These are phyloP conservation scores for Sarcomyxa edulis DNA, from an alignment of 768 basidiomycete genomes.

Conservation along the genomic window DNA sequence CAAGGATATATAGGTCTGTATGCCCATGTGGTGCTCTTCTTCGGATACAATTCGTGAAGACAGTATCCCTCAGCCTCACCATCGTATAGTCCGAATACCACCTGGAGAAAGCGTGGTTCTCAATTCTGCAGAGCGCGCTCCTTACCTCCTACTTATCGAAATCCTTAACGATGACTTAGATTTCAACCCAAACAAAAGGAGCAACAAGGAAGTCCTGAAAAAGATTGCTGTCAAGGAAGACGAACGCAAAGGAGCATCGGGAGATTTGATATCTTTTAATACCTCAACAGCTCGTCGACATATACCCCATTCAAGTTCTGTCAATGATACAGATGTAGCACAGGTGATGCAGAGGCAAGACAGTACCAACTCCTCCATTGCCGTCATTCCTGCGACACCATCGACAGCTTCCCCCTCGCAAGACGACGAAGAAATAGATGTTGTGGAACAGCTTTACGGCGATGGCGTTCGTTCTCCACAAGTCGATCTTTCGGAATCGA, in stretches of 20 bases:
- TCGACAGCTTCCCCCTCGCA: constrained; percentile 15
- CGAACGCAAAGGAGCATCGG: constrained; percentile 51
- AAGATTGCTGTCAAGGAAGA: constrained; percentile 67
- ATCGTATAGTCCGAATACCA: constrained; percentile 94
- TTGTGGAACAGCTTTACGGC: constrained; percentile 95
- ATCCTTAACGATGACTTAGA: constrained; percentile 87
- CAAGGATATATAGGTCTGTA: constrained; percentile 54
- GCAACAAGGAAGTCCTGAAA: constrained; percentile 82
- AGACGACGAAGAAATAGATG: constrained; percentile 88
- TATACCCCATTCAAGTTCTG: constrained; percentile 16
- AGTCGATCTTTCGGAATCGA: constrained; percentile 80
- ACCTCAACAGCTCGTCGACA: constrained; percentile 7
- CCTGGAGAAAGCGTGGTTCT: constrained; percentile 97
- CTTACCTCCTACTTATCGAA: constrained; percentile 89
- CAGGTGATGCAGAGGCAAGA: constrained; percentile 19
- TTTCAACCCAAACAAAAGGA: constrained; percentile 80
- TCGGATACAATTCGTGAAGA: constrained; percentile 48
- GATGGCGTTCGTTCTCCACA: constrained; percentile 61
- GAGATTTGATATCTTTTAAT: constrained; percentile 46
- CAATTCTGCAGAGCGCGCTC: constrained; percentile 95
- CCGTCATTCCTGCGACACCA: constrained; percentile 11
- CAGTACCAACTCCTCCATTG: constrained; percentile 15
- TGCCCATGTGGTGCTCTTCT: constrained; percentile 84
- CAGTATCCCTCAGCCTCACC: constrained; percentile 62
- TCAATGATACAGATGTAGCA: constrained; percentile 23